Percentiles rank a stretch among this genome's conserved stretches.
phyloP scores from a whole-genome alignment of 139 green algal genomes.

The Chlorella sp. region DNA sequence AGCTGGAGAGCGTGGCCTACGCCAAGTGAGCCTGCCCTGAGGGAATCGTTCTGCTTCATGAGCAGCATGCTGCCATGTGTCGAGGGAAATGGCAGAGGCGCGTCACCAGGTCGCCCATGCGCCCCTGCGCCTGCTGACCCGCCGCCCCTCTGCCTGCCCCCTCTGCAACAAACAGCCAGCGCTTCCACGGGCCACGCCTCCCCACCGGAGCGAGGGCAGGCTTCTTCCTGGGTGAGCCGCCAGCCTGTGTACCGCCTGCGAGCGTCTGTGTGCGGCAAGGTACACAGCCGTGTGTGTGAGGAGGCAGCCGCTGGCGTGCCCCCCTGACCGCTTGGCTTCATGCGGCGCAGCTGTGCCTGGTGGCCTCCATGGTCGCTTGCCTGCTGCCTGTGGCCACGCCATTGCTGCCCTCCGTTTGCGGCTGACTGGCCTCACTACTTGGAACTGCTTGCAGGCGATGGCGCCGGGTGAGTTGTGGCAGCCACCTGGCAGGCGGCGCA shows the following conservation, averaged over 20 bases:
- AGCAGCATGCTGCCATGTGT: too few relatives aligned
- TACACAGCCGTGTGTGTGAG: not conserved
- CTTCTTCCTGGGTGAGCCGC: slow-evolving; percentile 85
- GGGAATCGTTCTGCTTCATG: too few relatives aligned
- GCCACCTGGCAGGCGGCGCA: too few relatives aligned
- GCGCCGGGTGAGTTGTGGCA: slow-evolving; percentile 44
- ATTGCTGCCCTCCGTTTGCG: not conserved
- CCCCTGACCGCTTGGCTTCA: not conserved
- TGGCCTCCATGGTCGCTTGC: not conserved
- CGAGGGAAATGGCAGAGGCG: too few relatives aligned
- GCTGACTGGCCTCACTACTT: not conserved
- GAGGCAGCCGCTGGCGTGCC: not conserved
- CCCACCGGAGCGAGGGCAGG: slow-evolving; percentile 42
- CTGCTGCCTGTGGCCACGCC: not conserved
- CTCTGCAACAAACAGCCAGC: not conserved
- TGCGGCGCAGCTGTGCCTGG: not conserved
- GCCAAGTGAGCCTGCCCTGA: slow-evolving; percentile 51
- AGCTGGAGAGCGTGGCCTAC: slow-evolving; percentile 79
- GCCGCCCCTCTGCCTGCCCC: not conserved
- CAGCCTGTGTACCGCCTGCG: too few relatives aligned
- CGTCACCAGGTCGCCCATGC: too few relatives aligned
- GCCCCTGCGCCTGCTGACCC: too few relatives aligned
- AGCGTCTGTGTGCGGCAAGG: not conserved
- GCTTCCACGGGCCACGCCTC: slow-evolving; percentile 20
- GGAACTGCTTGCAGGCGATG: not conserved